Percentiles rank a stretch among this genome's conserved stretches.
Conservation (phyloP, 202 grass and related monocot species). For the Saccharum hybrid region DNA sequence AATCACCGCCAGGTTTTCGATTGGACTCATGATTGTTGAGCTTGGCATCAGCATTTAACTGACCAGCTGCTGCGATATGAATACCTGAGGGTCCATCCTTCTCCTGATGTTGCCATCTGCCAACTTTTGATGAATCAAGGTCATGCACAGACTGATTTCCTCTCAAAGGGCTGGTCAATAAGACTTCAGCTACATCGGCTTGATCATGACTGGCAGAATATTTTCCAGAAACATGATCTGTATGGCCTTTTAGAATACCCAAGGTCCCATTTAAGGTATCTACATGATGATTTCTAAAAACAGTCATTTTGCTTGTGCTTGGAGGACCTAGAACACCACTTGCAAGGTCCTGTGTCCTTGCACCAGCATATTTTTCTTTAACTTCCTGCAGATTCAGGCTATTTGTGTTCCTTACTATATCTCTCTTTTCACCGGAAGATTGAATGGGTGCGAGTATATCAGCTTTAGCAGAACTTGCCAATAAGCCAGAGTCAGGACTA, state of each 20-base stretch:
- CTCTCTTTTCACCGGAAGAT: neutral
- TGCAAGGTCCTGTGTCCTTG: slow-evolving; percentile 14
- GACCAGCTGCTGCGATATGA: slow-evolving; percentile 7
- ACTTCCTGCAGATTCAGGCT: slow-evolving; percentile 18
- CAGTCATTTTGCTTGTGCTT: slow-evolving; percentile 30
- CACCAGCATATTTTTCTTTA: slow-evolving; percentile 35
- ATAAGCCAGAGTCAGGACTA: neutral
- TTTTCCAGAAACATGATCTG: neutral
- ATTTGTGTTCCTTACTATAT: slow-evolving; percentile 26
- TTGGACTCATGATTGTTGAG: neutral
- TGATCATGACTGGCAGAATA: neutral
- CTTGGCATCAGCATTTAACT: slow-evolving; percentile 2
- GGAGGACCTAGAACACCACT: neutral
- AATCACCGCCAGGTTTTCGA: neutral
- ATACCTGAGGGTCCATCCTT: neutral
- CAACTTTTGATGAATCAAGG: slow-evolving; percentile 14
- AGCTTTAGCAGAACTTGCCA: slow-evolving; percentile 10
- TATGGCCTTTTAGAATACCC: neutral
- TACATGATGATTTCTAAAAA: slow-evolving; percentile 41
- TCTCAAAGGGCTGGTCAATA: slow-evolving; percentile 18
- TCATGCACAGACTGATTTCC: neutral
- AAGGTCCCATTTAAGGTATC: slow-evolving; percentile 24
- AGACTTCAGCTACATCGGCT: neutral
- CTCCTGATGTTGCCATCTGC: slow-evolving; percentile 9
- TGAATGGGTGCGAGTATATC: slow-evolving; percentile 14